Conservation (phyloP, 805 yeast species). For the Saccharomycopsis sp. region DNA sequence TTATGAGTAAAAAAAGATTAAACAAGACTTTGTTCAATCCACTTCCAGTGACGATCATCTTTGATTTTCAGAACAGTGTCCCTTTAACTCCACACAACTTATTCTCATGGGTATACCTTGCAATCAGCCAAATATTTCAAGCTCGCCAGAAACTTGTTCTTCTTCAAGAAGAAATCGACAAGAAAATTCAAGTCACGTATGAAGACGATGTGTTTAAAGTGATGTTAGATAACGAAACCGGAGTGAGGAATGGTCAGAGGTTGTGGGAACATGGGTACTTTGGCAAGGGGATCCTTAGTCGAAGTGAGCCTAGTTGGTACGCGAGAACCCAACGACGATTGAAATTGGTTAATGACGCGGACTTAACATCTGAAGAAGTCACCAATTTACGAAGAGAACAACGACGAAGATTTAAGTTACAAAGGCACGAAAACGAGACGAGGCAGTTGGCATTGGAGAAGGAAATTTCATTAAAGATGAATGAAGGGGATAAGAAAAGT, state of each 20-base stretch:
- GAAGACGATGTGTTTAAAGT: constrained; percentile 33
- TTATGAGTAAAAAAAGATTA: constrained; percentile 19
- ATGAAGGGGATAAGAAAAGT: constrained; percentile 27
- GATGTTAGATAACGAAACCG: constrained; percentile 30
- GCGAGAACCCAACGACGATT: constrained; percentile 55
- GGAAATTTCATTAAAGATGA: constrained; percentile 17
- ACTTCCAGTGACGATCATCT: neutral
- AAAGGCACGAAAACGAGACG: constrained; percentile 55
- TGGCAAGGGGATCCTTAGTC: constrained; percentile 83
- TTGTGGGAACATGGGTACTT: constrained; percentile 87
- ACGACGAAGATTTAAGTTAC: constrained; percentile 62
- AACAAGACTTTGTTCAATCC: constrained; percentile 24
- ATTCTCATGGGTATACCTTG: constrained; percentile 49
- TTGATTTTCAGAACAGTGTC: neutral
- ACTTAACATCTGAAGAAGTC: constrained; percentile 61
- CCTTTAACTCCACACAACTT: constrained; percentile 52
- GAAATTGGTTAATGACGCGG: constrained; percentile 33
- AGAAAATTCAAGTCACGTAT: neutral
- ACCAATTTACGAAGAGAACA: constrained; percentile 67
- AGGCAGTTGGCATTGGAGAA: constrained; percentile 35
- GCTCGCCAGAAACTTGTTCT: too few relatives aligned
- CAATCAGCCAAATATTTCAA: too few relatives aligned
- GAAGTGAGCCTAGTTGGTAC: constrained; percentile 91
- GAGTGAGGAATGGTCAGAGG: constrained; percentile 33
- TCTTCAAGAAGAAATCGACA: neutral